Conservation (phyloP, 371 early-diverging fungal genomes). For the Capillidium rhysosporum region DNA sequence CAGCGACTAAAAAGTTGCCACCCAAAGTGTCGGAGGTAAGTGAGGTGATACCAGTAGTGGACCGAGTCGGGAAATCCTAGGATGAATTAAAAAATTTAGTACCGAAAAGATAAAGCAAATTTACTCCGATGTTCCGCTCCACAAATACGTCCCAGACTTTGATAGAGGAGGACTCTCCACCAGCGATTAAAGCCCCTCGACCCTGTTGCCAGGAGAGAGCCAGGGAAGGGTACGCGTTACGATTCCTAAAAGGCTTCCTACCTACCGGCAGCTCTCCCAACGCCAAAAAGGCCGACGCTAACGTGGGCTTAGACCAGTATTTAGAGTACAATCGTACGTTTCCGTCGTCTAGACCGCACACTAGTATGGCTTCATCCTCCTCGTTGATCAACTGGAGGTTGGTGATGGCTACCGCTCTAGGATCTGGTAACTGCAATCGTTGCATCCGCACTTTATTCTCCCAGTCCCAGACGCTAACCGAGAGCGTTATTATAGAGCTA, state of each 20-base stretch:
- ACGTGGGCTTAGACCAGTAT: constrained; percentile 19
- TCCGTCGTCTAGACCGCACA: constrained; percentile 71
- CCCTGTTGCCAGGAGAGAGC: constrained; percentile 65
- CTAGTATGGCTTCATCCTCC: constrained; percentile 58
- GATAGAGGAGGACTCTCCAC: constrained; percentile 49
- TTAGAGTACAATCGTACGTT: constrained; percentile 52
- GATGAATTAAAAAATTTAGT: neutral
- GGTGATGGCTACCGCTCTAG: constrained; percentile 37
- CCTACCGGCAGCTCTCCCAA: constrained; percentile 40
- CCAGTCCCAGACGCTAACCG: constrained; percentile 60
- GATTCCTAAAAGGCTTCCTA: constrained; percentile 40
- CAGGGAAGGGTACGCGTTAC: constrained; percentile 20
- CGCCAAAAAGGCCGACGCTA: constrained; percentile 35
- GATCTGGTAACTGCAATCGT: constrained; percentile 47
- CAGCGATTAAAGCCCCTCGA: constrained; percentile 39
- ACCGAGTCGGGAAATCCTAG: constrained; percentile 42
- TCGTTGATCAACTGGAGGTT: constrained; percentile 77
- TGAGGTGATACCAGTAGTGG: constrained; percentile 37
- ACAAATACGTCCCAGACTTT: constrained; percentile 71
- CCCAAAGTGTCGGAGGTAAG: constrained; percentile 43
- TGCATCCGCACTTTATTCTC: constrained; percentile 34
- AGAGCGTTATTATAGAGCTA: neutral
- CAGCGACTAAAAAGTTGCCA: constrained; percentile 50
- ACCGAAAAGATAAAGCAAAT: constrained; percentile 1
- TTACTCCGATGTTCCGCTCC: constrained; percentile 46